Evolutionary conservation across 2,329 filamentous ascomycete genomes (phyloP).

Genomic region (Penicillium sp.): DNA sequence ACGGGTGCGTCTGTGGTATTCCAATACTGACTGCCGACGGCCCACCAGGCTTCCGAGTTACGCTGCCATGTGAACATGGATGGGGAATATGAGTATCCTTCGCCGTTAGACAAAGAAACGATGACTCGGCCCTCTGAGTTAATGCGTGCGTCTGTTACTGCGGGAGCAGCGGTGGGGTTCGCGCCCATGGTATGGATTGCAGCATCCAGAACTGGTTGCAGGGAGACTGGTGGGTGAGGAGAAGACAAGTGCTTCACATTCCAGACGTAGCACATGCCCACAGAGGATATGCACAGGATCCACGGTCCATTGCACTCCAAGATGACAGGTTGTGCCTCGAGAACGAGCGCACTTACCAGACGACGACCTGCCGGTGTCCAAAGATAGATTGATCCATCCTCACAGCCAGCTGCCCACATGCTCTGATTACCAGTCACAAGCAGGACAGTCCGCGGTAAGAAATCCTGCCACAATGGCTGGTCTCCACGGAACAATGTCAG

Average conservation of each 20-base stretch:
- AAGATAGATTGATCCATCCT: conserved; percentile 84
- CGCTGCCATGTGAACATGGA: conserved; percentile 90
- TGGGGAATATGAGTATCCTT: conserved; percentile 86
- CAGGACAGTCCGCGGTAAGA: conserved; percentile 80
- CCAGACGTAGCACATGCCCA: conserved; percentile 90
- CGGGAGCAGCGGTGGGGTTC: conserved; percentile 76
- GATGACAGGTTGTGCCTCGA: conserved; percentile 92
- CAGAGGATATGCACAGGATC: conserved; percentile 84
- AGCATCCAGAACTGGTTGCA: conserved; percentile 84
- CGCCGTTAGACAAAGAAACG: conserved; percentile 89
- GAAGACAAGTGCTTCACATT: conserved; percentile 80
- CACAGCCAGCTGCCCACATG: conserved; percentile 90
- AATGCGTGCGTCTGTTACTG: conserved; percentile 85
- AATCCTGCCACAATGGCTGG: conserved; percentile 88
- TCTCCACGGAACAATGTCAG: conserved; percentile 80
- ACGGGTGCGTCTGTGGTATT: conserved; percentile 93
- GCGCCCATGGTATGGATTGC: conserved; percentile 76
- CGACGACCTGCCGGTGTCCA: conserved; percentile 92
- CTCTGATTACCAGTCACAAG: conserved; percentile 84
- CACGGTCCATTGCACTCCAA: conserved; percentile 86
- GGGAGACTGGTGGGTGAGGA: conserved; percentile 83
- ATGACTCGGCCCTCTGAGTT: conserved; percentile 85
- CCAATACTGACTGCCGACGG: conserved; percentile 97
- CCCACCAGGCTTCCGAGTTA: conserved; percentile 97
- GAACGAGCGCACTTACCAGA: conserved; percentile 76